These are phyloP conservation scores for Irpex rosettiformis DNA, from an alignment of 1,284 basidiomycete species.

Conservation along the genomic window DNA sequence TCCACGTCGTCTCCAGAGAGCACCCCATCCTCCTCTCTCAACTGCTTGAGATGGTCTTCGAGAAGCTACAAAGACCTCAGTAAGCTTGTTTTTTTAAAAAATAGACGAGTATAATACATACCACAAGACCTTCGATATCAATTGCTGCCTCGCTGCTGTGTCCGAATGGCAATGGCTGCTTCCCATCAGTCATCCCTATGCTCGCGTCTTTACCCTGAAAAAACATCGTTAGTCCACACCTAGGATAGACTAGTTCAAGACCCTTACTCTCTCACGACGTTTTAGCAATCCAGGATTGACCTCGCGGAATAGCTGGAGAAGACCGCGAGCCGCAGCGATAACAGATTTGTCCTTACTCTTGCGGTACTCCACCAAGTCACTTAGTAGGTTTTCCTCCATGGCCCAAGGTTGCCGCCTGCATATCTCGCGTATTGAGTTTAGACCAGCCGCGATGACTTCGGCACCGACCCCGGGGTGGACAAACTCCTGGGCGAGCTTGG, in stretches of 20 bases:
- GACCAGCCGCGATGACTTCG: constrained; percentile 93
- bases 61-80: constrained; percentile 54
- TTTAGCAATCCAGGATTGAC: constrained; percentile 95
- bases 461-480: constrained; percentile 96
- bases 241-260: no score
- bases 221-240: constrained; percentile 9
- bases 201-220: constrained; percentile 80
- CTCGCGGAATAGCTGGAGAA: constrained; percentile 93
- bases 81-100: no score
- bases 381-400: constrained; percentile 92
- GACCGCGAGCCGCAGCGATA: constrained; percentile 80
- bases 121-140: constrained; percentile 89
- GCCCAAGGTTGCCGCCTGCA: constrained; percentile 94
- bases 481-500: constrained; percentile 93
- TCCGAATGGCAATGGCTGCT: constrained; percentile 77
- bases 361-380: constrained; percentile 91
- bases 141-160: constrained; percentile 71
- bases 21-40: constrained; percentile 64
- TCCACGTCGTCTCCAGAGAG: constrained; percentile 53
- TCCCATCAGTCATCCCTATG: constrained; percentile 63
- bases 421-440: constrained; percentile 94
- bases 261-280: constrained; percentile 77
- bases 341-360: constrained; percentile 96
- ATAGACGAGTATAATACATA: constrained; percentile 41
- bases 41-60: constrained; percentile 78